A percentile compares a stretch with the other conserved stretches of the same genome.
Evolutionary conservation across 176 grass and related monocot genomes (phyloP).

Genomic region (Calamus simplicifolius): DNA sequence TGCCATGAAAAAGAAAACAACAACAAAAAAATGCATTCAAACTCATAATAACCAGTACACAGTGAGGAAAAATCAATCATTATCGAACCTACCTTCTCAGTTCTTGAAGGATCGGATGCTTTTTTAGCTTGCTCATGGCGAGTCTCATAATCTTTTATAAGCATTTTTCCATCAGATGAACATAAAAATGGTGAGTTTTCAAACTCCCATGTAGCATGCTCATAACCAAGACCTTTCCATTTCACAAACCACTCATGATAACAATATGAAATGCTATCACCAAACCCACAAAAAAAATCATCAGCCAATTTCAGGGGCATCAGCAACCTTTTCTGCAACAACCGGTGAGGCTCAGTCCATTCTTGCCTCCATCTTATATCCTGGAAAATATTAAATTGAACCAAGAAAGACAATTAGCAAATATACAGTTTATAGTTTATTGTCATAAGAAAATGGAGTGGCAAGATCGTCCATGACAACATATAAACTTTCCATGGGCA

Average conservation of each 20-base stretch:
- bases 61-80: too few species aligned
- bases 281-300: constrained; percentile 40
- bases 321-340: constrained; percentile 64
- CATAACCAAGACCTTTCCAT: constrained; percentile 76
- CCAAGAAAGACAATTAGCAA: background rate
- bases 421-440: too few species aligned
- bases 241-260: constrained; percentile 83
- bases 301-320: constrained; percentile 46
- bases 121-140: constrained; percentile 29
- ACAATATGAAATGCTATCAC: constrained; percentile 34
- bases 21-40: too few species aligned
- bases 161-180: constrained; percentile 30
- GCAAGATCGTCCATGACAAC: too few species aligned
- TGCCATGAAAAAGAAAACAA: too few species aligned
- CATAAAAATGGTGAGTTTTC: constrained; percentile 70
- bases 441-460: too few species aligned
- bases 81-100: constrained; percentile 41
- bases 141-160: constrained; percentile 51
- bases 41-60: too few species aligned
- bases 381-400: constrained; percentile 35
- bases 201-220: constrained; percentile 80
- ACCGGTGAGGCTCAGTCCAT: constrained; percentile 63
- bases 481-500: background rate
- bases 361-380: constrained; percentile 71
- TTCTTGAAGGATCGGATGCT: constrained; percentile 31